Conservation (phyloP, 2,329 filamentous ascomycete species). For the Cladosporium phlei region DNA sequence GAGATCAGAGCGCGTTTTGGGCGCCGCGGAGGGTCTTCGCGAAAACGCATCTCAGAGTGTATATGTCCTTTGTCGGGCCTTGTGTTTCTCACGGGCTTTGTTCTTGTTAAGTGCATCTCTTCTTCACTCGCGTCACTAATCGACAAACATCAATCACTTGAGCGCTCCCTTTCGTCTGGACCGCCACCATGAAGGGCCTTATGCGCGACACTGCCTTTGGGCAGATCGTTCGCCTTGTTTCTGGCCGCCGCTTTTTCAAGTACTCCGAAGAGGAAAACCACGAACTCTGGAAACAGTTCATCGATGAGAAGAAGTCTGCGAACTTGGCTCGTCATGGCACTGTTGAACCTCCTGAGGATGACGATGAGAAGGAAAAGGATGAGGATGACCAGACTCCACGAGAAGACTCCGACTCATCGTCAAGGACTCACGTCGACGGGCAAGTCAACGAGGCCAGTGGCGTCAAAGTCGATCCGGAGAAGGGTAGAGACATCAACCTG, state of each 20-base stretch:
- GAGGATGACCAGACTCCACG: slow-evolving; percentile 4
- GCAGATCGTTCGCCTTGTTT: slow-evolving; percentile 41
- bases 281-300: slow-evolving; percentile 45
- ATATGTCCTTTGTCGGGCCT: not conserved
- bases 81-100: too few species aligned
- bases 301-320: slow-evolving; percentile 47
- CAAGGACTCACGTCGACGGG: slow-evolving; percentile 21
- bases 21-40: not conserved
- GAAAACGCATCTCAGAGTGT: not conserved
- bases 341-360: slow-evolving; percentile 33
- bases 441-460: slow-evolving; percentile 39
- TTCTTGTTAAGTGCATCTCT: not conserved
- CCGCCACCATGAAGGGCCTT: slow-evolving; percentile 17
- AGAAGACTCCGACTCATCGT: slow-evolving; percentile 19
- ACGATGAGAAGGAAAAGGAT: slow-evolving; percentile 19
- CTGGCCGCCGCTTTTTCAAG: slow-evolving; percentile 39
- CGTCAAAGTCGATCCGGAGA: slow-evolving; percentile 47
- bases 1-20: not conserved
- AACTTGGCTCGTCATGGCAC: slow-evolving; percentile 45
- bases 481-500: slow-evolving; percentile 47
- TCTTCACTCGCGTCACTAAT: not conserved
- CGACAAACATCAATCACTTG: not conserved
- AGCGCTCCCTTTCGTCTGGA: not conserved
- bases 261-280: slow-evolving; percentile 48
- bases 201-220: slow-evolving; percentile 41